Evolutionary conservation across 768 basidiomycete genomes (phyloP), one percentile per base, ranked within the genome.

Genomic region (Boletus patriciae): DNA sequence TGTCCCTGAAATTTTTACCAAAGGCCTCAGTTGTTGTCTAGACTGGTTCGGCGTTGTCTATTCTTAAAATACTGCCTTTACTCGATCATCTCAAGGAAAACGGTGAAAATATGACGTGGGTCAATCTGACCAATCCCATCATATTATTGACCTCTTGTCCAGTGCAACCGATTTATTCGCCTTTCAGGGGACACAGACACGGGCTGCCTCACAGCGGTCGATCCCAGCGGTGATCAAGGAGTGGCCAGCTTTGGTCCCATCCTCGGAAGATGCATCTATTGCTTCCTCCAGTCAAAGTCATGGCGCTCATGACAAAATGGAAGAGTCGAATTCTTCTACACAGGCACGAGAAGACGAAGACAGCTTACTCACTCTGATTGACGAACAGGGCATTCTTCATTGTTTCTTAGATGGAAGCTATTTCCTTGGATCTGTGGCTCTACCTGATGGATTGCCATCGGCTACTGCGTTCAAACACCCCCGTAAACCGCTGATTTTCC

Each of bases 91-190:
- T 89, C 36, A 82, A 81, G 60, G 88, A 89, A 62, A 84, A 87
- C n/a, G 74, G 77, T 16, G 82, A 85, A 63, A 81, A 82, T 57
- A 68, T 83, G 63, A 87, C 83, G 90, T 92, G 66, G 60, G 83
- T 74, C 50, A 23, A 50, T 60, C 19, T 37, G 43, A 51, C 54
- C 36, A n/a, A 52, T 46, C 45, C 34, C 34, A 45, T 54, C 54
- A 47, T 40, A 36, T 50, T 47, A 54, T 42, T 59, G 54, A 69
- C 68, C 36, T 66, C 43, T 41, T 23, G 34, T 52, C 56, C 70
- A 92, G 91, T 54, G 86, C 87, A 9, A 85, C 85, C 52, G 87
- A 92, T 73, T 73, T 92, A 40, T 93, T 93, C 69, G 86, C 88
- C 40, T 91, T 92, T 66, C 87, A 90, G 73, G 85, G 84, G 38